Percentiles rank a stretch among this genome's conserved stretches.
Evolutionary conservation across 768 basidiomycete species (phyloP).

Genomic region (Suillus clintonianus): DNA sequence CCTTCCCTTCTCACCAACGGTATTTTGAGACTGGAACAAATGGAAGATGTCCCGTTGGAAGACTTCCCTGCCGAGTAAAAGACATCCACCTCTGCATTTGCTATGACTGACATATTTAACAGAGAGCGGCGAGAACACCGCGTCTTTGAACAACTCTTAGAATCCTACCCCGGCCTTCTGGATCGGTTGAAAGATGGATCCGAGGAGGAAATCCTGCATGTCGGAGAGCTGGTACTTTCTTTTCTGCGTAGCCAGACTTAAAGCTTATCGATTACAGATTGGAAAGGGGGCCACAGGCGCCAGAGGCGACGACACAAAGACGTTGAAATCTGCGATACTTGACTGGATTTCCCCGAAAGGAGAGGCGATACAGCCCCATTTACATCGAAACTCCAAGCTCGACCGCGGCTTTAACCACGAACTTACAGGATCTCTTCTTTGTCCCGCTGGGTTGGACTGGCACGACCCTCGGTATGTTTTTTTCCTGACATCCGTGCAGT

Average conservation of each 20-base stretch:
- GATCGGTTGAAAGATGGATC: too few species aligned
- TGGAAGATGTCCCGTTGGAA: not conserved
- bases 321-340: not conserved
- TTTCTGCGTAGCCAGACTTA: too few species aligned
- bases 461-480: not conserved
- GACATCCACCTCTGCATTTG: not conserved
- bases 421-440: not conserved
- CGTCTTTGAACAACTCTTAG: too few species aligned
- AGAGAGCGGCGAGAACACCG: too few species aligned
- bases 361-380: not conserved
- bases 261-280: not conserved
- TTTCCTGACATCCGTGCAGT: not conserved
- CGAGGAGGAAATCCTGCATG: too few species aligned
- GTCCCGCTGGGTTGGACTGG: not conserved
- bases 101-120: not conserved
- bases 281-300: not conserved
- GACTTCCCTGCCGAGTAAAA: not conserved
- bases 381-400: not conserved
- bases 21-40: slow-evolving; percentile 7
- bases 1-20: slow-evolving; percentile 16
- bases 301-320: not conserved
- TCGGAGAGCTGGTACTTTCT: too few species aligned
- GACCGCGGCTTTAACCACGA: not conserved
- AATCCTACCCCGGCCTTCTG: too few species aligned
- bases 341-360: not conserved